Conservation (phyloP, 2,329 filamentous ascomycete genomes). For the Curvularia spicifera region DNA sequence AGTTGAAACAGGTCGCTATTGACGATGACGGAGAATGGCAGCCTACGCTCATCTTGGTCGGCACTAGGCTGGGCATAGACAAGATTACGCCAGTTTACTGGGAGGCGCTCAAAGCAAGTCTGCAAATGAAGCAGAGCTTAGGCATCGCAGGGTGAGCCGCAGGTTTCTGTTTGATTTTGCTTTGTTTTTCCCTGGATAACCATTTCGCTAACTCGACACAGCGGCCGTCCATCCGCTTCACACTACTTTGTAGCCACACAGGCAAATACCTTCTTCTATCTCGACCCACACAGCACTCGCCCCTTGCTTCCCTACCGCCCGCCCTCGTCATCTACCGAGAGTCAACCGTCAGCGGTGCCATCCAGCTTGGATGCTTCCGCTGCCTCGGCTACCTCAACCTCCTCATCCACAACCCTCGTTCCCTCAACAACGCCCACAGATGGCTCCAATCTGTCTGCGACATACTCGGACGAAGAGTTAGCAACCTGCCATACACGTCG, state of each 20-base stretch:
- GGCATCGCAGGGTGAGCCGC: conserved; percentile 84
- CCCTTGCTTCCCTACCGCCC: conserved; percentile 69
- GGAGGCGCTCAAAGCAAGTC: conserved; percentile 83
- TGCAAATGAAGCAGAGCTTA: conserved; percentile 91
- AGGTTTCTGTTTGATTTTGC: background rate
- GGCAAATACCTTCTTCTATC: conserved; percentile 85
- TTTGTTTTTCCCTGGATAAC: background rate
- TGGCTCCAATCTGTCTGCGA: conserved; percentile 44
- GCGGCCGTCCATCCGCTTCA: conserved; percentile 89
- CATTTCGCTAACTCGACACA: conserved; percentile 47
- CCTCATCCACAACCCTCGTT: conserved; percentile 35
- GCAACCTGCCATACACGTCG: conserved; percentile 87
- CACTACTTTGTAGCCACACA: conserved; percentile 77
- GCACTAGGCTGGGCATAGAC: conserved; percentile 89
- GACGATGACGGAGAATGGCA: conserved; percentile 70
- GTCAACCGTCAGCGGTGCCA: background rate
- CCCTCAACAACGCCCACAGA: conserved; percentile 12
- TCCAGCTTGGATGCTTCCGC: conserved; percentile 19
- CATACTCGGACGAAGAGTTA: conserved; percentile 75
- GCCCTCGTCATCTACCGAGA: conserved; percentile 6
- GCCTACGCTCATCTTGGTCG: conserved; percentile 87
- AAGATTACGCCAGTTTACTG: conserved; percentile 94
- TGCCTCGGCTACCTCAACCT: conserved; percentile 19
- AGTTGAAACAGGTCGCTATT: conserved; percentile 78
- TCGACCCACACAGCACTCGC: conserved; percentile 90